These are phyloP conservation scores for Inosperma sp. DNA, from an alignment of 768 basidiomycete species.

Conservation along the genomic window DNA sequence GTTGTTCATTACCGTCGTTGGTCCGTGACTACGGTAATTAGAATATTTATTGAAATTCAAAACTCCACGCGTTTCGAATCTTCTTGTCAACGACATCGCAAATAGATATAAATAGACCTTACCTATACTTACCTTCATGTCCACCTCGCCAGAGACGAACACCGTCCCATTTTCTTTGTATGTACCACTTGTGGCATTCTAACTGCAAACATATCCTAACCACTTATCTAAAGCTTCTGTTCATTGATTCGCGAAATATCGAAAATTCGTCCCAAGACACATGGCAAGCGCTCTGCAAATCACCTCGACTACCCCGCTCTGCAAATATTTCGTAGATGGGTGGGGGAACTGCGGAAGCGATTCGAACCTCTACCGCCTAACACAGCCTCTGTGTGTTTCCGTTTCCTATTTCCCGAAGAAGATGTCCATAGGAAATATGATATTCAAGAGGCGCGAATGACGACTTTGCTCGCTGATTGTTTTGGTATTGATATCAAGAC, in stretches of 20 bases:
- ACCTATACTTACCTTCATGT: too few relatives aligned
- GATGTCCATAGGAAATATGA: slow-evolving; percentile 67
- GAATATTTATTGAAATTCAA: too few relatives aligned
- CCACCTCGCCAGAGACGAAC: slow-evolving; percentile 1
- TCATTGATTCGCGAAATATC: slow-evolving; percentile 47
- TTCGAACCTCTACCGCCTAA: slow-evolving; percentile 48
- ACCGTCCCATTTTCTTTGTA: slow-evolving; percentile 43
- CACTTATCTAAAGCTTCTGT: slow-evolving; percentile 37
- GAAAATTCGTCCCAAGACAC: slow-evolving; percentile 24
- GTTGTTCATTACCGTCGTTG: too few relatives aligned
- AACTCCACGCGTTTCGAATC: too few relatives aligned
- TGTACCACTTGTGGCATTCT: slow-evolving; percentile 16
- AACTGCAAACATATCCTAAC: neutral
- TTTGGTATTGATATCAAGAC: slow-evolving; percentile 34
- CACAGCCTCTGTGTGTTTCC: slow-evolving; percentile 59
- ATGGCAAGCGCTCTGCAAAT: slow-evolving; percentile 13
- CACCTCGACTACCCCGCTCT: slow-evolving; percentile 35
- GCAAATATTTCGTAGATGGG: slow-evolving; percentile 43
- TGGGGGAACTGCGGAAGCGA: slow-evolving; percentile 33
- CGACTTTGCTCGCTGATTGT: slow-evolving; percentile 45
- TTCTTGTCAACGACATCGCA: too few relatives aligned
- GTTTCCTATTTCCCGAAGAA: slow-evolving; percentile 81
- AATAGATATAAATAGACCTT: too few relatives aligned
- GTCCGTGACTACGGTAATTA: too few relatives aligned
- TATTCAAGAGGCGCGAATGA: slow-evolving; percentile 63